Evolutionary conservation across 208 protist genomes (phyloP).

Genomic region (Acanthamoeba culbertsoni): DNA sequence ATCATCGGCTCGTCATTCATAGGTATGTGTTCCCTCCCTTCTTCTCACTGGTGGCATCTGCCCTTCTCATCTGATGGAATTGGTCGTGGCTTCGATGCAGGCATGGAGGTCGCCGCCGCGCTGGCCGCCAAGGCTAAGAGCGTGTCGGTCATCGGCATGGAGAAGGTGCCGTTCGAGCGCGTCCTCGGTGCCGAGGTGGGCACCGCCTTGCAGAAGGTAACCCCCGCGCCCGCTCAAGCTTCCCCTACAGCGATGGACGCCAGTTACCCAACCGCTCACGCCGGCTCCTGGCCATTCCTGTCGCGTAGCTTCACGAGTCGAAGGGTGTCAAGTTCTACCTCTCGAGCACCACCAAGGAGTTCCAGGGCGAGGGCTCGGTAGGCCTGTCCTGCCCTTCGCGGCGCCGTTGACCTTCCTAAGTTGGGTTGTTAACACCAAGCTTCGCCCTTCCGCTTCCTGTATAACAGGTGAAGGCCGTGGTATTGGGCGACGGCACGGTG

Average conservation of each 20-base stretch:
- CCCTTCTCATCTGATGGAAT: not conserved
- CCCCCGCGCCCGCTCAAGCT: not conserved
- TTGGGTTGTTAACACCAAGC: not conserved
- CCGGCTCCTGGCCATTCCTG: not conserved
- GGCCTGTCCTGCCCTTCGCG: not conserved
- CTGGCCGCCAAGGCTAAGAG: constrained; percentile 51
- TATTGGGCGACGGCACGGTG: constrained; percentile 52
- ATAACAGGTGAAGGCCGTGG: constrained; percentile 8
- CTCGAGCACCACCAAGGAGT: constrained; percentile 25
- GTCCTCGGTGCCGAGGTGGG: constrained; percentile 66
- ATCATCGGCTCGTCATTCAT: constrained; percentile 69
- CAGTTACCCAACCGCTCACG: not conserved
- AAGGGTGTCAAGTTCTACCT: constrained; percentile 66
- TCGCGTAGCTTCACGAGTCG: constrained; percentile 50
- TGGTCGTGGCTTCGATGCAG: not conserved
- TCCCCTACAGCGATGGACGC: not conserved
- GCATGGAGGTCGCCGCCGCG: constrained; percentile 55
- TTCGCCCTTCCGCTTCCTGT: not conserved
- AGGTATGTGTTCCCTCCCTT: not conserved
- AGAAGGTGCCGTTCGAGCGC: constrained; percentile 67
- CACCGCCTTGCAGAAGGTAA: constrained; percentile 59
- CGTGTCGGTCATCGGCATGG: constrained; percentile 68
- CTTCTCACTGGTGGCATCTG: not conserved
- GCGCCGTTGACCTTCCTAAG: too few species aligned
- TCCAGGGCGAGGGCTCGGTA: constrained; percentile 41